Percentiles rank a stretch among this genome's conserved stretches.
These are phyloP conservation scores for Nothopassalora personata DNA, from an alignment of 2,329 filamentous ascomycete species.

Conservation along the genomic window DNA sequence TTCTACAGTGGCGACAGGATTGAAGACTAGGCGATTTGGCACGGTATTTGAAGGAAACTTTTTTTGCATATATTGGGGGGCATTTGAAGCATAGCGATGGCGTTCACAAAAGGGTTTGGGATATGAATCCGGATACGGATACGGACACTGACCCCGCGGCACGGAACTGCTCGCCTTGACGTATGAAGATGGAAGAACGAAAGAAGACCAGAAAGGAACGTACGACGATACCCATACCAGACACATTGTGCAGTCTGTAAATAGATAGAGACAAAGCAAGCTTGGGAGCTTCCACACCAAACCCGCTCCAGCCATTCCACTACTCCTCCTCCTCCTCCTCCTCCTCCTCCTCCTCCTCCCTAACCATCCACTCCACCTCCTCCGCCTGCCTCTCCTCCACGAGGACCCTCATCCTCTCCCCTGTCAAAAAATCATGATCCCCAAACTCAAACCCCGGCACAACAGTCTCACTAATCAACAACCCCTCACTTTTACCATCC, in stretches of 20 bases:
- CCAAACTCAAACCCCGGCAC: constrained; percentile 62
- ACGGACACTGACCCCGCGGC: not conserved
- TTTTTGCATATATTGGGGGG: not conserved
- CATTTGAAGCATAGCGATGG: constrained; percentile 14
- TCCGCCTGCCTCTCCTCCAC: constrained; percentile 47
- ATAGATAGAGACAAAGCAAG: not conserved
- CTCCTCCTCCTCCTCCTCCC: no score
- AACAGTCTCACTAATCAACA: constrained; percentile 64
- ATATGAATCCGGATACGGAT: not conserved
- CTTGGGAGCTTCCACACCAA: not conserved
- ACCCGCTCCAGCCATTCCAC: not conserved
- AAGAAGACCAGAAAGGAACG: not conserved
- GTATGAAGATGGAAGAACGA: not conserved
- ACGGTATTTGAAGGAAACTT: not conserved
- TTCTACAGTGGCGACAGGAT: not conserved
- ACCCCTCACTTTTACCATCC: constrained; percentile 39
- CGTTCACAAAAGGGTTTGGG: constrained; percentile 4
- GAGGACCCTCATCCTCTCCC: constrained; percentile 47
- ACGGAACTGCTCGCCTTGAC: not conserved
- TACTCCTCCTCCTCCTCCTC: not conserved
- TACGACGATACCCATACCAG: not conserved
- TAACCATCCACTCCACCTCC: constrained; percentile 45
- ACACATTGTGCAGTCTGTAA: not conserved
- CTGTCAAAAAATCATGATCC: constrained; percentile 62
- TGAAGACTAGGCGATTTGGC: not conserved